phyloP scores from a whole-genome alignment of 257 asterid species.

The Nicotiana otophora region DNA sequence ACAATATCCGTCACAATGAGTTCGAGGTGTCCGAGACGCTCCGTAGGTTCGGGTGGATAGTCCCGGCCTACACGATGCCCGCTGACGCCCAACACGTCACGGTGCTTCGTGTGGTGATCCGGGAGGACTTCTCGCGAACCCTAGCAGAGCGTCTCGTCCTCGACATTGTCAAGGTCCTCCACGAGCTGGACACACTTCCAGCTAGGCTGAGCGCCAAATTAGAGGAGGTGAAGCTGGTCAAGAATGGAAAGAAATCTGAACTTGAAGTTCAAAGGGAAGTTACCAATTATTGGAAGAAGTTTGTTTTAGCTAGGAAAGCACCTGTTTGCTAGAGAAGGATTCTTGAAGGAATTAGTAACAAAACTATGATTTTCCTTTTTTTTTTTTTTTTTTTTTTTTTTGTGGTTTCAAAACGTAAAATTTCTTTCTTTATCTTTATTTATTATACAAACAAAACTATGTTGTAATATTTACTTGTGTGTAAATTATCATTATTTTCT shows the following conservation, averaged over 20 bases:
- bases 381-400: too few species aligned
- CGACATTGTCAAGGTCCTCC: conserved; percentile 21
- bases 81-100: conserved; percentile 28
- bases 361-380: background rate
- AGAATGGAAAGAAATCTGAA: conserved; percentile 19
- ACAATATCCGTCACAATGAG: conserved; percentile 21
- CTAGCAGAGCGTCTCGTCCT: conserved; percentile 26
- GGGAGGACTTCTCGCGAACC: conserved; percentile 30
- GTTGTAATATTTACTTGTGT: too few species aligned
- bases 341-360: background rate
- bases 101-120: conserved; percentile 23
- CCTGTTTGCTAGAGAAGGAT: background rate
- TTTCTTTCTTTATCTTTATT: too few species aligned
- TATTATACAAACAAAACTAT: too few species aligned
- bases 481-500: too few species aligned
- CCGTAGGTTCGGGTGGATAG: conserved; percentile 31
- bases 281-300: conserved; percentile 25
- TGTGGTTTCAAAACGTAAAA: too few species aligned
- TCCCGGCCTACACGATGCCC: conserved; percentile 34
- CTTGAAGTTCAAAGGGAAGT: conserved; percentile 22
- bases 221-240: background rate
- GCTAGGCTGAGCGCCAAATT: conserved; percentile 6
- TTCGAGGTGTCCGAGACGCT: conserved; percentile 25
- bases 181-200: conserved; percentile 22
- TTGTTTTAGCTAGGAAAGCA: conserved; percentile 23